A percentile compares a stretch with the other conserved stretches of the same genome.
phyloP scores from a whole-genome alignment of 805 yeast species.

The Wickerhamiella bombiphila region DNA sequence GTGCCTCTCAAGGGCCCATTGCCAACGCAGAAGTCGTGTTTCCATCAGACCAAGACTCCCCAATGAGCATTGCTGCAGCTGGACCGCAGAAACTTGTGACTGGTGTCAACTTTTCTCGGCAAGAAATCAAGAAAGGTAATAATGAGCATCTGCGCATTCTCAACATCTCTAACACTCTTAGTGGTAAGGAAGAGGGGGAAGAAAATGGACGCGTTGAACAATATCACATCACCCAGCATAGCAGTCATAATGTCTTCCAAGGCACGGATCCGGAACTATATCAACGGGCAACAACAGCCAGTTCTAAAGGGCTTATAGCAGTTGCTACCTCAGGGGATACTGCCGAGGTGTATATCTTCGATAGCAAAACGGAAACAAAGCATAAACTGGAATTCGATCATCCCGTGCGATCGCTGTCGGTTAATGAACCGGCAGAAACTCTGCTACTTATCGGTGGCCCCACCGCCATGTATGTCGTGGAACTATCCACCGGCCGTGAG shows the following conservation, averaged over 20 bases:
- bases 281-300: conserved; percentile 12
- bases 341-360: conserved; percentile 6
- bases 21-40: conserved; percentile 16
- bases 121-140: conserved; percentile 40
- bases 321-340: conserved; percentile 6
- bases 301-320: conserved; percentile 4
- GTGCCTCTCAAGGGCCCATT: not conserved
- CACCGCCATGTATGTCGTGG: conserved; percentile 6
- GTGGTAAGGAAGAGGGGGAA: not conserved
- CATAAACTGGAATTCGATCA: not conserved
- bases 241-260: conserved; percentile 4
- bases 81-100: conserved; percentile 12
- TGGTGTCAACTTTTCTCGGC: conserved; percentile 62
- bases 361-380: no score
- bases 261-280: conserved; percentile 7
- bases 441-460: no score
- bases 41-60: conserved; percentile 55
- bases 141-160: conserved; percentile 50
- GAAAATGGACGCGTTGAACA: no score
- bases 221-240: not conserved
- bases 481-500: conserved; percentile 6
- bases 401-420: not conserved
- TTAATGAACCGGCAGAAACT: no score
- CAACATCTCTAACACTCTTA: not conserved
- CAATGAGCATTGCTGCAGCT: conserved; percentile 59